A percentile compares a stretch with the other conserved stretches of the same genome.
Evolutionary conservation across 2,329 filamentous ascomycete species (phyloP).

Genomic region (Neurospora crassa): DNA sequence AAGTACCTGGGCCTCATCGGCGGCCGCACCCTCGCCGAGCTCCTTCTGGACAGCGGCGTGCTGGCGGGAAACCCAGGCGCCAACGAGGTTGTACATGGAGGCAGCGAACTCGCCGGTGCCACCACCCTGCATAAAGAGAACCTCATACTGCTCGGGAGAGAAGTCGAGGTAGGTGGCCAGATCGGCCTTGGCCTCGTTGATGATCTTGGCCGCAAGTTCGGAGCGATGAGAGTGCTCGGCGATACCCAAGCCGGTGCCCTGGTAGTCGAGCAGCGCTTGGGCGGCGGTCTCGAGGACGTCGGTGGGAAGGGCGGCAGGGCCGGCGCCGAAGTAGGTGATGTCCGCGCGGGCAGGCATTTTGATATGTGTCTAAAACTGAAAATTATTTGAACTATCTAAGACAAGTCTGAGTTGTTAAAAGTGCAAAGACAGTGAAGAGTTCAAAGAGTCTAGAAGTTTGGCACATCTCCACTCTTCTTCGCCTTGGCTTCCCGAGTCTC

Average conservation of each 20-base stretch:
- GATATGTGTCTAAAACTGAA: background rate
- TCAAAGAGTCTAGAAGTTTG: background rate
- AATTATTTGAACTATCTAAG: background rate
- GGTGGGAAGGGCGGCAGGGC: conserved; percentile 79
- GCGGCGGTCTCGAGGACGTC: conserved; percentile 69
- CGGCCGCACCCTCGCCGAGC: conserved; percentile 29
- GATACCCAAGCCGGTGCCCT: conserved; percentile 71
- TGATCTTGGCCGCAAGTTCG: conserved; percentile 64
- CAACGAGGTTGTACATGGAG: conserved; percentile 73
- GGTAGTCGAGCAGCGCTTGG: conserved; percentile 69
- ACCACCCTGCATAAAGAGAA: conserved; percentile 81
- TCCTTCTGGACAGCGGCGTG: conserved; percentile 49
- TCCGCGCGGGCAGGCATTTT: conserved; percentile 64
- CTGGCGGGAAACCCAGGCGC: conserved; percentile 68
- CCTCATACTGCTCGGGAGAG: conserved; percentile 68
- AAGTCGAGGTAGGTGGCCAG: conserved; percentile 69
- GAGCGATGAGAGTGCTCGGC: conserved; percentile 89
- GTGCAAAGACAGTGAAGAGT: background rate
- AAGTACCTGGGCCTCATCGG: conserved; percentile 44
- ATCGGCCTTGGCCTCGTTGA: conserved; percentile 68
- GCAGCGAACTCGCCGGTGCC: conserved; percentile 81
- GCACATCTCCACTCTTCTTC: background rate
- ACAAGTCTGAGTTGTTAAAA: background rate
- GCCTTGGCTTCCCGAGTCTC: background rate
- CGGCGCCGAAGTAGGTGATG: conserved; percentile 81